Evolutionary conservation across 2,329 filamentous ascomycete genomes (phyloP), one percentile per base, ranked within the genome.

Genomic region (Daldinia eschscholtzii): DNA sequence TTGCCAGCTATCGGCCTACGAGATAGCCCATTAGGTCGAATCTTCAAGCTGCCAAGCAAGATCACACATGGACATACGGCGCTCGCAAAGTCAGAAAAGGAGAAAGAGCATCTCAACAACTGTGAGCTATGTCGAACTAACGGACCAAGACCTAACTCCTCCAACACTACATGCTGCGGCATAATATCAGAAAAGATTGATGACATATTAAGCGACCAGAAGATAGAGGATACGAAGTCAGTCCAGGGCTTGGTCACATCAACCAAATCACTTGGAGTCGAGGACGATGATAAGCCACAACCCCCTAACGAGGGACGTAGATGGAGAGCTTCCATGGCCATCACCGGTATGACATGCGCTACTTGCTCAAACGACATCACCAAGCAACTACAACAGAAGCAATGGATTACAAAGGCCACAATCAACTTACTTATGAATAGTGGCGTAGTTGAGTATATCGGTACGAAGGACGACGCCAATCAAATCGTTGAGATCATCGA

Each of bases 321-420:
- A 23, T 81, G 78, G 75, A 76, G 72, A 41, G 80, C 76, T 42
- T 77, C 76, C 4, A 68, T 81, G n/a, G 87, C 89, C 20, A 85
- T 94, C 44, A 88, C 85, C 30, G 91, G 91, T 59, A 93, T 94
- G 91, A 92, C 89, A 3, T 93, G 92, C 76, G 88, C 89, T 13
- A 86, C 90, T 12, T 94, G 92, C 74, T 85, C 85, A 60, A 90
- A 89, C 75, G 83, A 84, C 42, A 87, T 93, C 72, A 89, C 86
- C 12, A 80, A 85, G 6, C 86, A 87, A 69, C 78, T 93, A 41
- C 80, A 86, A 53, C 86, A 88, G 68, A 79, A 84, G 23, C 83
- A 86, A 4, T 91, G 86, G 82, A 82, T 93, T 28, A 82, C 83
- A 57, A 85, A 86, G 4, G 83, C 87, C 44, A 81, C 81, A 1